These are phyloP conservation scores for Liriodendron chinense DNA, from an alignment of 164 flowering plant genomes.

Conservation along the genomic window DNA sequence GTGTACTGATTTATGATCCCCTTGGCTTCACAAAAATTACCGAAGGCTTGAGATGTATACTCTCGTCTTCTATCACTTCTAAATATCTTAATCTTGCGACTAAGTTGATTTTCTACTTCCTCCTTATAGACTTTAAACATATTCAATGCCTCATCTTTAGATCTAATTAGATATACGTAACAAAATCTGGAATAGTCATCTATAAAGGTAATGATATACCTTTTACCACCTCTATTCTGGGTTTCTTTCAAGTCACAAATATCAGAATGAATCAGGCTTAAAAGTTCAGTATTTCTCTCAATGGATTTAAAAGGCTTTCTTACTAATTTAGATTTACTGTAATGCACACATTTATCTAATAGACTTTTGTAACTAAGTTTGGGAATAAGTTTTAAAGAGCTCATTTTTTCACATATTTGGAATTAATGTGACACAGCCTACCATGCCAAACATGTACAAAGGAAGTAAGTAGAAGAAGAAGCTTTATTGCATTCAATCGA, in stretches of 20 bases:
- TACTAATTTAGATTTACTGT: constrained; percentile 3
- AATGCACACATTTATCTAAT: too few relatives aligned
- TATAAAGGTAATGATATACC: constrained; percentile 11
- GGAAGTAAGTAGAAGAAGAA: not conserved
- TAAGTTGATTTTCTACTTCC: not conserved
- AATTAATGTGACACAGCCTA: constrained; percentile 11
- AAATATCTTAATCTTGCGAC: not conserved
- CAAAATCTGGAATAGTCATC: constrained; percentile 9
- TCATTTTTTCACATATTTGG: constrained; percentile 3
- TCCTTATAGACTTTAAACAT: not conserved
- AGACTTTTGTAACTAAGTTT: not conserved
- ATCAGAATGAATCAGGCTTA: constrained; percentile 10
- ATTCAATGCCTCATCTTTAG: constrained; percentile 7
- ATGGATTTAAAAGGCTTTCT: constrained; percentile 4
- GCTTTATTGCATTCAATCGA: constrained; percentile 1
- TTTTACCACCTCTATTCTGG: constrained; percentile 9
- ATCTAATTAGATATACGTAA: constrained; percentile 10
- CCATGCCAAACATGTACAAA: constrained; percentile 14
- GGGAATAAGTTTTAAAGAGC: constrained; percentile 2
- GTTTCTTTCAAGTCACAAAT: constrained; percentile 13
- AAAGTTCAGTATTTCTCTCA: not conserved
- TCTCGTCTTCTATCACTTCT: not conserved
- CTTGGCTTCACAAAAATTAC: not conserved
- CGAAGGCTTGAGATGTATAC: not conserved
- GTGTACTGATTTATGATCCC: not conserved